A percentile compares a stretch with the other conserved stretches of the same genome.
phyloP scores from a whole-genome alignment of 2,329 filamentous ascomycete genomes.

The Scortechinia acanthostroma region DNA sequence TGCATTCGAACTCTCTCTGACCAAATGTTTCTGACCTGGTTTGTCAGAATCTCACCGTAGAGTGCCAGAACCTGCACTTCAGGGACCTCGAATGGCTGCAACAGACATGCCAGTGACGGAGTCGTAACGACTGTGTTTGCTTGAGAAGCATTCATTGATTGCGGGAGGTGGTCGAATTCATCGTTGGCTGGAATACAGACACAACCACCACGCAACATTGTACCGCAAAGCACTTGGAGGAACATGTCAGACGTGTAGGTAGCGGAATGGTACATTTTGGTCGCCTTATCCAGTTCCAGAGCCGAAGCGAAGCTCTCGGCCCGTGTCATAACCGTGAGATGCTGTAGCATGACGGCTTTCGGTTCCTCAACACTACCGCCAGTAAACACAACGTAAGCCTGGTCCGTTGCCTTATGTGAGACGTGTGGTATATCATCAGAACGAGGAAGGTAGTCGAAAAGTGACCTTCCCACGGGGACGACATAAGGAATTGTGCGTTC shows the following conservation, averaged over 20 bases:
- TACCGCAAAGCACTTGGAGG: constrained; percentile 43
- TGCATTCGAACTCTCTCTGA: neutral
- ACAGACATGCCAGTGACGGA: constrained; percentile 42
- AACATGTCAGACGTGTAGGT: constrained; percentile 46
- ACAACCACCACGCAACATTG: constrained; percentile 46
- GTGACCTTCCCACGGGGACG: neutral
- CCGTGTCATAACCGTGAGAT: constrained; percentile 46
- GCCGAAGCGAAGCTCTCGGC: constrained; percentile 40
- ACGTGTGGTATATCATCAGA: no score
- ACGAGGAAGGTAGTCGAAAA: neutral
- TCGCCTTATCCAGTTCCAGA: constrained; percentile 36
- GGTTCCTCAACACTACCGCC: neutral
- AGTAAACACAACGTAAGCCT: neutral
- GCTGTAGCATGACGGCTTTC: constrained; percentile 32
- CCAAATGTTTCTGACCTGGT: no score
- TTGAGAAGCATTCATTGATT: constrained; percentile 39
- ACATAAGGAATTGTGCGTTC: neutral
- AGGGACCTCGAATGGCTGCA: constrained; percentile 32
- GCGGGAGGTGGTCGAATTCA: constrained; percentile 38
- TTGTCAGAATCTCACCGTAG: constrained; percentile 24
- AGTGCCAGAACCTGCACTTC: constrained; percentile 29
- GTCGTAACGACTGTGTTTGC: constrained; percentile 48
- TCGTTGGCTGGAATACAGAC: constrained; percentile 45
- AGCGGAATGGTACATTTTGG: constrained; percentile 51
- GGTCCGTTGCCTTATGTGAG: no score